Evolutionary conservation across 1,284 basidiomycete species (phyloP), one percentile per base, ranked within the genome.

Genomic region (Cryptococcus sp.): DNA sequence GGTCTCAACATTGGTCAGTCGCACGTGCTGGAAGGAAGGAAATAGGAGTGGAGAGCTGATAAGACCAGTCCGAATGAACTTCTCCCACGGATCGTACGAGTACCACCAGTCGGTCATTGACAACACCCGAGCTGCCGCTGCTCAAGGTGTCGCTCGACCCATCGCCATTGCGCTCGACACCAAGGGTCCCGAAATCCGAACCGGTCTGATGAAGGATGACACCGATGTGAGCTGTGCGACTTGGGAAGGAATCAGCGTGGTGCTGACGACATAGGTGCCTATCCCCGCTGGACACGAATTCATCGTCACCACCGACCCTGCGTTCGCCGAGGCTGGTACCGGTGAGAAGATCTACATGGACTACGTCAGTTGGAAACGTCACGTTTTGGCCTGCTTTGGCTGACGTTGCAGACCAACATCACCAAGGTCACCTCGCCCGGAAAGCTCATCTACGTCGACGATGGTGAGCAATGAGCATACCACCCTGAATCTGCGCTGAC

Each of bases 151-250:
- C 33, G 90, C 89, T 47, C 88, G 95, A 48, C 93, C 95, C 22
- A 81, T 99, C 43, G 95, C 95, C 47, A 97, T 99, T 67, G 95
- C 95, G 63, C 80, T 99, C 47, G 95, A 99, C 76, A 98, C 95
- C 59, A 98, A 98, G 87, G 95, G 95, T 47, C 95, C 95, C 34
- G 95, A 98, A 77, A 99, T 99, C 78, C 86, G 95, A 63, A 98
- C 95, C 40, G 95, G 95, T 61, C 69, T 93, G 68, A 98, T 95
- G 80, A 83, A 79, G 72, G 82, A 90, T 71, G 82, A 82, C 69
- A 77, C 79, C 60, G 95, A 99, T 68, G 88, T 91, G 69, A 66
- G 87, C 80, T 18, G 33, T 11, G 10, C 14, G 22, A 43, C 38
- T 22, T 19, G 23, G n/a, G 39, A 19, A n/a, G 19, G 32, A 28